Evolutionary conservation across 345 rosid species (phyloP), one percentile per base, ranked within the genome.

Genomic region (Aethionema arabicum): DNA sequence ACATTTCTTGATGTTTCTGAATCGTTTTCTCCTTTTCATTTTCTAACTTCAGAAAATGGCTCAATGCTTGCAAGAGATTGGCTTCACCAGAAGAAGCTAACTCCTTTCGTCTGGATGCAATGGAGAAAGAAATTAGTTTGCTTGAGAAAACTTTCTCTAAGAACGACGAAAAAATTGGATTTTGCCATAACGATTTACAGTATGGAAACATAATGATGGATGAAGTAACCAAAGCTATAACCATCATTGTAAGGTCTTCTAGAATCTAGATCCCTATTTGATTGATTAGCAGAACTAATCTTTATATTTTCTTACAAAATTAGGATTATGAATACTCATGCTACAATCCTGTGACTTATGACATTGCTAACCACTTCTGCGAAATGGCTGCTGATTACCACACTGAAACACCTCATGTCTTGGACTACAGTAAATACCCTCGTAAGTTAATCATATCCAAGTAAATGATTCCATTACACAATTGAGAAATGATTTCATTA

Each of bases 161-260:
- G 54, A 70, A 65, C 15, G 60, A 69, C 57, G 84, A 79, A 60
- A 71, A 16, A 36, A 57, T 83, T 27, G 90, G 86, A 21, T 93
- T 87, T 73, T 93, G 95, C 77, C 99, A 93, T 81, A 93, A 87
- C 72, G 97, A 93, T 79, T 76, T 90, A 55, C 97, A 90, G 66
- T 93, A 84, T 68, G 99, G 96, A n/a, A 93, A 93, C 81, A 84
- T 93, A 56, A 93, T 93, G 99, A 76, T 93, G 61, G 95, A 87
- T 42, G 96, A 90, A 76, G 83, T 74, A 66, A 81, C 96, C 33
- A 87, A 74, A 81, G 68, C 88, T 37, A 81, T 93, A 54, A 93
- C 96, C 67, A 72, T 93, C 73, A 90, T 93, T 64, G 97, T 90
- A 73, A 84, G 91, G 76, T 67, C 70, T 52, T 12, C 32, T 38